Base-by-base conservation (phyloP, 768 basidiomycete genomes). In the Amanita phalloides region DNA sequence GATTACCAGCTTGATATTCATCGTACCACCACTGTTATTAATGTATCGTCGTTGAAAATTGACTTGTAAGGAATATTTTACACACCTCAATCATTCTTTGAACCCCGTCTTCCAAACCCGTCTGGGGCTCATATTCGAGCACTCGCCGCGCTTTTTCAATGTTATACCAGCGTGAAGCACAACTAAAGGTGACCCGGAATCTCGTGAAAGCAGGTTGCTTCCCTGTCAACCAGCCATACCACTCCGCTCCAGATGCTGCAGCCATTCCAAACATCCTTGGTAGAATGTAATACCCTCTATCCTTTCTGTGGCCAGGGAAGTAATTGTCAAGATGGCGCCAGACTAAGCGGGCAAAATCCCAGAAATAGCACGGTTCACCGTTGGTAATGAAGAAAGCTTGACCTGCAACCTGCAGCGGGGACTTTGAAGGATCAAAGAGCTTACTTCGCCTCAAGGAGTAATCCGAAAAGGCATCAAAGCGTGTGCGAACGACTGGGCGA, bases 301-400 rank as follows among this genome's bases (percentile, higher is more conserved):
- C 61, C 54, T 67, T 69, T 53, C 77, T 75, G 56, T 71, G 71
- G 5, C 77, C 79, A 13, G 80, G 74, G 61, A 82, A 82, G 46
- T 75, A 69, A 45, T 72, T 70, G 62, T 81, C 80, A 50, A 88
- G 74, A 20, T 75, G 72, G 26, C 74, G 68, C 91, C 90, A 98
- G n/a, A 96, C 68, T 2, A 77, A 67, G 5, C 90, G 78, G 28
- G 83, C 75, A 61, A 95, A 84, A 68, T 96, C 93, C 95, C 95
- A 99, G 72, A 97, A 97, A 67, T 90, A 90, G 51, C 84, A 76
- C 2, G 94, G 95, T 63, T 98, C 94, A 55, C 93, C 92, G 62
- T 98, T 98, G 52, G 93, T 94, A 68, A 99, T 89, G 75, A 92
- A 95, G 72, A 93, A 99, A 3, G 70, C 89, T 64, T 97, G 89